A percentile compares a stretch with the other conserved stretches of the same genome.
These are phyloP conservation scores for Paraphaeosphaeria minitans DNA, from an alignment of 2,329 filamentous ascomycete species.

Conservation along the genomic window DNA sequence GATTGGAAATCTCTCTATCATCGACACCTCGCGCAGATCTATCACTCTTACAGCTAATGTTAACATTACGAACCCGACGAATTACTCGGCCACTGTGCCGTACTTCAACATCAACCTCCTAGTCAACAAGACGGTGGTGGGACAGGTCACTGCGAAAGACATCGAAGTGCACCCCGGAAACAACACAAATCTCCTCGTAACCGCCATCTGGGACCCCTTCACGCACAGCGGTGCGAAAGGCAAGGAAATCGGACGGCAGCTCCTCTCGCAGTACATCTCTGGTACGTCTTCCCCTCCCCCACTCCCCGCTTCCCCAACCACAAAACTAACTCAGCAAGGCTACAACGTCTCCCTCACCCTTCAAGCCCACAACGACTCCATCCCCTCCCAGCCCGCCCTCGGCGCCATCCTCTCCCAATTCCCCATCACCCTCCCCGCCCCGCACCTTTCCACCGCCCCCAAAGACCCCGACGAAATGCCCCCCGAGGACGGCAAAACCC, in stretches of 20 bases:
- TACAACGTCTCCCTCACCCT: constrained; percentile 82
- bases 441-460: constrained; percentile 62
- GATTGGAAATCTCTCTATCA: constrained; percentile 72
- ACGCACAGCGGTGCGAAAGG: constrained; percentile 66
- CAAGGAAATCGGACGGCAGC: constrained; percentile 66
- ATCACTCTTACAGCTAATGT: constrained; percentile 73
- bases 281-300: constrained; percentile 51
- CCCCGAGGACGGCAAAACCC: constrained; percentile 49
- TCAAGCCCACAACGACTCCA: constrained; percentile 70
- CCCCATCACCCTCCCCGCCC: constrained; percentile 72
- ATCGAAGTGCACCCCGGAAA: constrained; percentile 69
- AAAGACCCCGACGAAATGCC: constrained; percentile 51
- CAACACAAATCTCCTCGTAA: constrained; percentile 72
- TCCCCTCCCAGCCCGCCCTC: constrained; percentile 74
- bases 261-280: constrained; percentile 86
- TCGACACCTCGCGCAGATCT: constrained; percentile 73
- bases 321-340: constrained; percentile 49
- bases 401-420: constrained; percentile 75
- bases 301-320: neutral
- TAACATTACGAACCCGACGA: constrained; percentile 89
- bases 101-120: constrained; percentile 77
- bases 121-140: constrained; percentile 74
- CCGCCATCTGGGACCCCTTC: constrained; percentile 75
- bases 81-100: constrained; percentile 82
- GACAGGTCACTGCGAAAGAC: constrained; percentile 71